A percentile compares a stretch with the other conserved stretches of the same genome.
phyloP scores from a whole-genome alignment of 163 green algal genomes.

The Scenedesmus sp. region DNA sequence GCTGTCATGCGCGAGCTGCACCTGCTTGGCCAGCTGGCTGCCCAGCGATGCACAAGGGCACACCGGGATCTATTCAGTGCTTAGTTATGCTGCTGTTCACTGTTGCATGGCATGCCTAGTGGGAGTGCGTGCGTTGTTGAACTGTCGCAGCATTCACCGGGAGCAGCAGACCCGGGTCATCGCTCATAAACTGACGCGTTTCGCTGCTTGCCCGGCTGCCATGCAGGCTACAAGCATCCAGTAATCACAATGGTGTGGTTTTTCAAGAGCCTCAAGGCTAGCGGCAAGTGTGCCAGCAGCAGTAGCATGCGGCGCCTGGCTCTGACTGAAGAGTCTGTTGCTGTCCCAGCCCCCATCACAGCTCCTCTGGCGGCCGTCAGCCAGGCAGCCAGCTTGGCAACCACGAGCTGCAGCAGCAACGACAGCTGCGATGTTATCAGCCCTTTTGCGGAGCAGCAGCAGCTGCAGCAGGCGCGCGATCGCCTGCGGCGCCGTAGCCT shows the following conservation, averaged over 20 bases:
- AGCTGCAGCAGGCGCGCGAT: not conserved
- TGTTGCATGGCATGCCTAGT: not conserved
- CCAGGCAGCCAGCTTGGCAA: slow-evolving; percentile 44
- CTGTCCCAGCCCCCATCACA: not conserved
- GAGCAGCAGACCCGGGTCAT: not conserved
- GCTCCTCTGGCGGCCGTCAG: not conserved
- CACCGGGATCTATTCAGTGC: not conserved
- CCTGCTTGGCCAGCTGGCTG: not conserved
- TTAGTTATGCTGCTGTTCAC: not conserved
- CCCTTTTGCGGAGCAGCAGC: not conserved
- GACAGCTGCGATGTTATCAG: not conserved
- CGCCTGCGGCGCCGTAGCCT: not conserved
- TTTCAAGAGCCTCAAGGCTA: not conserved
- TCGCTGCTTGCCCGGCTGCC: not conserved
- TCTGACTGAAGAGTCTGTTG: not conserved
- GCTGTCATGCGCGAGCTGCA: not conserved
- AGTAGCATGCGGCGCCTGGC: slow-evolving; percentile 8
- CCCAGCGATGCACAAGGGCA: not conserved
- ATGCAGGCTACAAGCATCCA: not conserved
- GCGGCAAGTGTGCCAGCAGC: not conserved
- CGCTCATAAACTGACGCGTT: not conserved
- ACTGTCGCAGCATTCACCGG: not conserved
- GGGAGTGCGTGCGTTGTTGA: not conserved
- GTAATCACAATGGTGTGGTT: not conserved
- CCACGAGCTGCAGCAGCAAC: slow-evolving; percentile 34